Conservation (phyloP, 148 eudicot genomes). For the Chenopodium album region DNA sequence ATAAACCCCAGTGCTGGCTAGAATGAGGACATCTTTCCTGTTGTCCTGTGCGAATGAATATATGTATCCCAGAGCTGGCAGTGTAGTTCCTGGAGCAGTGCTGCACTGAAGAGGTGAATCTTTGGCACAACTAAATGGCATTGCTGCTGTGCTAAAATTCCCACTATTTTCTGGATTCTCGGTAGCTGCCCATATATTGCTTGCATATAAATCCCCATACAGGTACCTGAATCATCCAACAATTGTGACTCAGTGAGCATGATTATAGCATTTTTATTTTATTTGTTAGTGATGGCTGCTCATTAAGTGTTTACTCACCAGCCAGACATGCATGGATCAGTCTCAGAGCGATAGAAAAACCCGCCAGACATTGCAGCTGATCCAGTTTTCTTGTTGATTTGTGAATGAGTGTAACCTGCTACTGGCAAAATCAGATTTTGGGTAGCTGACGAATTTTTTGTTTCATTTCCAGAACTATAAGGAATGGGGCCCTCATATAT, state of each 20-base stretch:
- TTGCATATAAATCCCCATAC: conserved; percentile 80
- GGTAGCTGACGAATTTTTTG: conserved; percentile 36
- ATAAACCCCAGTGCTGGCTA: conserved; percentile 75
- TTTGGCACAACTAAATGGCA: conserved; percentile 64
- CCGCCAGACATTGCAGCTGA: conserved; percentile 97
- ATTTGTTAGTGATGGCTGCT: not conserved
- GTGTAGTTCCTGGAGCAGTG: conserved; percentile 51
- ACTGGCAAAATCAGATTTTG: conserved; percentile 63
- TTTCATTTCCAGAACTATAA: conserved; percentile 25
- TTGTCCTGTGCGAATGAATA: conserved; percentile 86
- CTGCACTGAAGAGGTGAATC: conserved; percentile 64
- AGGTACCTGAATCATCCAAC: conserved; percentile 53
- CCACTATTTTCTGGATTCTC: conserved; percentile 75
- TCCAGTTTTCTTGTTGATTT: conserved; percentile 64
- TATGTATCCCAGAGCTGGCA: conserved; percentile 71
- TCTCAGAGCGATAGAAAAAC: conserved; percentile 67
- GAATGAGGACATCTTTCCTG: conserved; percentile 60
- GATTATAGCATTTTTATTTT: not conserved
- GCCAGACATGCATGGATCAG: conserved; percentile 87
- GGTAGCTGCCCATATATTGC: conserved; percentile 58
- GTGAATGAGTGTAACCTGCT: conserved; percentile 67
- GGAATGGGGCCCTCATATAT: conserved; percentile 66
- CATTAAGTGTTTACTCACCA: conserved; percentile 41
- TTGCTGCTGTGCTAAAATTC: conserved; percentile 47
- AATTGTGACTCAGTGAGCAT: not conserved